Evolutionary conservation across 805 yeast genomes (phyloP).

Genomic region (Zygosaccharomyces rouxii): DNA sequence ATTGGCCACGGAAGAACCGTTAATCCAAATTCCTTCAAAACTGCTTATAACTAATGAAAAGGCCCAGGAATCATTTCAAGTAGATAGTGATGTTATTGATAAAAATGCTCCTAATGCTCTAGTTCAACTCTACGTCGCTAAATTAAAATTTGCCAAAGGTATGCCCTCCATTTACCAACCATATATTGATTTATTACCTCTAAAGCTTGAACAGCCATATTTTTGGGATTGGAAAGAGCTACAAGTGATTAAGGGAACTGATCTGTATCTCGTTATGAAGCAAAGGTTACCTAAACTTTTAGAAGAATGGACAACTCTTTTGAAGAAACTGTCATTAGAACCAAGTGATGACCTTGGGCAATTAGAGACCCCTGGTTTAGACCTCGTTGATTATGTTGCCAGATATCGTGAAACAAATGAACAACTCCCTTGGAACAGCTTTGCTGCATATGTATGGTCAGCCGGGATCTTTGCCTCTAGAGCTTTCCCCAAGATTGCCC

Average conservation of each 20-base stretch:
- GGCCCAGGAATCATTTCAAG: slow-evolving; percentile 25
- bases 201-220: slow-evolving; percentile 54
- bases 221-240: slow-evolving; percentile 58
- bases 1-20: slow-evolving; percentile 13
- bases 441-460: slow-evolving; percentile 74
- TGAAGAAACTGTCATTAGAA: slow-evolving; percentile 7
- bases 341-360: slow-evolving; percentile 20
- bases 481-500: slow-evolving; percentile 71
- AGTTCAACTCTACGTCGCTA: slow-evolving; percentile 39
- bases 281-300: slow-evolving; percentile 43
- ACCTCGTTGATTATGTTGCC: slow-evolving; percentile 23
- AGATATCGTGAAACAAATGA: slow-evolving; percentile 19
- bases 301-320: slow-evolving; percentile 51
- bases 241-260: slow-evolving; percentile 58
- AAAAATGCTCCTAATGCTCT: slow-evolving; percentile 31
- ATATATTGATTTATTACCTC: slow-evolving; percentile 49
- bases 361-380: slow-evolving; percentile 16
- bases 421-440: slow-evolving; percentile 52
- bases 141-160: slow-evolving; percentile 38
- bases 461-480: slow-evolving; percentile 65
- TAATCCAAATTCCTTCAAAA: slow-evolving; percentile 39
- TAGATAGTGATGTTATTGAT: background rate
- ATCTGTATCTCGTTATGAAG: slow-evolving; percentile 53
- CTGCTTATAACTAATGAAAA: slow-evolving; percentile 38
- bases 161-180: slow-evolving; percentile 35